These are phyloP conservation scores for Trifolium subterraneum DNA, from an alignment of 306 rosid genomes.

Conservation along the genomic window DNA sequence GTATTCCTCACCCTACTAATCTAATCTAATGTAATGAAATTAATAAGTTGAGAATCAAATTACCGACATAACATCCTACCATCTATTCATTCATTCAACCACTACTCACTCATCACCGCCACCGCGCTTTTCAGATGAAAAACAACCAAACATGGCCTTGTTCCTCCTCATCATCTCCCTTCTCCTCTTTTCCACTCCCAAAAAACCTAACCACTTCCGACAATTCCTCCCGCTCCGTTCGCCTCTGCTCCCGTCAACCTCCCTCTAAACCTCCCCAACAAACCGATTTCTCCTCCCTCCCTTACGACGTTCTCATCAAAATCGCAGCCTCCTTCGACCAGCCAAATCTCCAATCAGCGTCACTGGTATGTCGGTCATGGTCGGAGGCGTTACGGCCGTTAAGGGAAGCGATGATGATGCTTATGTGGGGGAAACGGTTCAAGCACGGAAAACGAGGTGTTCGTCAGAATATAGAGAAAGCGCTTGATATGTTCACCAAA, in stretches of 20 bases:
- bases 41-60: not conserved
- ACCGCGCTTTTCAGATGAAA: constrained; percentile 43
- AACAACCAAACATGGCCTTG: constrained; percentile 61
- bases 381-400: constrained; percentile 65
- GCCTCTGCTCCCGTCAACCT: constrained; percentile 29
- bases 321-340: constrained; percentile 64
- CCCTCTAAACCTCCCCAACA: constrained; percentile 19
- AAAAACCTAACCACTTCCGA: constrained; percentile 20
- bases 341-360: constrained; percentile 64
- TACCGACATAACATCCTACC: not conserved
- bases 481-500: constrained; percentile 68
- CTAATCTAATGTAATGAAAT: not conserved
- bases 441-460: constrained; percentile 80
- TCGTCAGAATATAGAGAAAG: constrained; percentile 57
- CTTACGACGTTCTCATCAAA: constrained; percentile 65
- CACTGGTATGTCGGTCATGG: constrained; percentile 84
- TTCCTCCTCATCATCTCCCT: constrained; percentile 51
- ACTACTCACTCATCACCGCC: not conserved
- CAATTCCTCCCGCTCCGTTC: constrained; percentile 31
- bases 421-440: constrained; percentile 77
- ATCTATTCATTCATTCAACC: not conserved
- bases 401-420: constrained; percentile 73
- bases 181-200: constrained; percentile 51
- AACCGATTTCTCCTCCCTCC: constrained; percentile 66
- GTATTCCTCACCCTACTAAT: too few relatives aligned